Percentiles rank a stretch among this genome's conserved stretches.
Conservation (phyloP, 495 filamentous ascomycete species). For the Penicillium waksmanii region DNA sequence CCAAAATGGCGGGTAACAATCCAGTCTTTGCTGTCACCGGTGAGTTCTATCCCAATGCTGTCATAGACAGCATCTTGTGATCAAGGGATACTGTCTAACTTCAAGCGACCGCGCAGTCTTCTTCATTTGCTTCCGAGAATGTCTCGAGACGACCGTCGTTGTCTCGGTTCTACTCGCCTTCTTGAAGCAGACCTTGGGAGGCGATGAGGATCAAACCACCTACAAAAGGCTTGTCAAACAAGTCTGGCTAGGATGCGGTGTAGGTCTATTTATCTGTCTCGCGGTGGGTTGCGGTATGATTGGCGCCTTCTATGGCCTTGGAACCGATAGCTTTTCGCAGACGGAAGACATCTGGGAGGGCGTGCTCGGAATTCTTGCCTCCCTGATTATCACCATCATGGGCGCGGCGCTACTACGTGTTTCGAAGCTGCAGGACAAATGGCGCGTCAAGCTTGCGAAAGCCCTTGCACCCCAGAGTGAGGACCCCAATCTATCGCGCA, state of each 20-base stretch:
- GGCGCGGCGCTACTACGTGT: conserved; percentile 80
- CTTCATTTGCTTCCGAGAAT: conserved; percentile 86
- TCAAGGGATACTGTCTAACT: conserved; percentile 5
- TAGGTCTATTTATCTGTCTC: conserved; percentile 69
- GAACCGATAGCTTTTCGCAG: conserved; percentile 62
- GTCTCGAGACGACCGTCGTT: conserved; percentile 77
- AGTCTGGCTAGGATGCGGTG: conserved; percentile 71
- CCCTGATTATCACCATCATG: conserved; percentile 77
- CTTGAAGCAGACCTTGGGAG: conserved; percentile 75
- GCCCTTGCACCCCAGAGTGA: conserved; percentile 60
- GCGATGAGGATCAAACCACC: conserved; percentile 52
- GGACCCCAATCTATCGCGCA: conserved; percentile 26
- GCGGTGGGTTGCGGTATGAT: conserved; percentile 74
- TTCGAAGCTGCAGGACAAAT: conserved; percentile 83
- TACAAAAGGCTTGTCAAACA: conserved; percentile 75
- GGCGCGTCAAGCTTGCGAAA: conserved; percentile 75
- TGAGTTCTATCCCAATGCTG: conserved; percentile 5
- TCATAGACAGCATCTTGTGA: background rate
- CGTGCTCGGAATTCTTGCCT: conserved; percentile 68
- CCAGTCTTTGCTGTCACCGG: conserved; percentile 31
- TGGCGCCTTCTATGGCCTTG: conserved; percentile 76
- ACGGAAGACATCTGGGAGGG: conserved; percentile 82
- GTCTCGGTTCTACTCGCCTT: conserved; percentile 83
- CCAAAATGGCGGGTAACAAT: conserved; percentile 15
- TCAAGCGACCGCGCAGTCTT: conserved; percentile 56